Conservation (phyloP, 345 rosid species). For the Angophora floribunda region DNA sequence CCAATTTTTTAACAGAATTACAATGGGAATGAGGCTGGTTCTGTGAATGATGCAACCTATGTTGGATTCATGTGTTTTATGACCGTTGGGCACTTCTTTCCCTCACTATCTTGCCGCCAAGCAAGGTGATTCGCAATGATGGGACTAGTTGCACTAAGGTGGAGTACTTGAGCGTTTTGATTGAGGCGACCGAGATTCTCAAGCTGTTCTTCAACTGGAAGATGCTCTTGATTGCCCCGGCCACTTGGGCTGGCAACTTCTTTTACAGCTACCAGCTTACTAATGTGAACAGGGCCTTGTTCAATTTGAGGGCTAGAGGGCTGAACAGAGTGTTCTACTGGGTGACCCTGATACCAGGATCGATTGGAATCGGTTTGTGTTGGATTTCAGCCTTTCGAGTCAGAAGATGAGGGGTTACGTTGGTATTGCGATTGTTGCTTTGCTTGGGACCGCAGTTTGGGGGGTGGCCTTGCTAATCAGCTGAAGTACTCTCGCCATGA, state of each 20-base stretch:
- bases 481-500: conserved; percentile 21
- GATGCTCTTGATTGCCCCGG: conserved; percentile 67
- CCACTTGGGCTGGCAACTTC: conserved; percentile 89
- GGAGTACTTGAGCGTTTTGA: conserved; percentile 29
- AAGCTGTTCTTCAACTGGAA: conserved; percentile 49
- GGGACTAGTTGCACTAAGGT: conserved; percentile 33
- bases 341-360: conserved; percentile 91
- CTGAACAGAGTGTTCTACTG: conserved; percentile 86
- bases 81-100: conserved; percentile 36
- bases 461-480: conserved; percentile 81
- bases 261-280: conserved; percentile 77
- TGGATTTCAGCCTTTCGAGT: conserved; percentile 74
- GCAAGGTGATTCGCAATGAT: conserved; percentile 30
- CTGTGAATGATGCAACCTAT: conserved; percentile 44
- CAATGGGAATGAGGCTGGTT: conserved; percentile 16
- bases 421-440: conserved; percentile 60
- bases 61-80: conserved; percentile 75
- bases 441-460: conserved; percentile 62
- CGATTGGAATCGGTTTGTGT: conserved; percentile 44
- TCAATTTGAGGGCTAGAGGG: conserved; percentile 72
- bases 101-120: conserved; percentile 29
- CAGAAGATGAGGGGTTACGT: conserved; percentile 59
- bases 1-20: no score
- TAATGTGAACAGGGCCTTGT: conserved; percentile 55
- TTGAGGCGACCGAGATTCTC: conserved; percentile 27